Conservation (phyloP, 805 yeast genomes). For the Candida pseudoglaebosa region DNA sequence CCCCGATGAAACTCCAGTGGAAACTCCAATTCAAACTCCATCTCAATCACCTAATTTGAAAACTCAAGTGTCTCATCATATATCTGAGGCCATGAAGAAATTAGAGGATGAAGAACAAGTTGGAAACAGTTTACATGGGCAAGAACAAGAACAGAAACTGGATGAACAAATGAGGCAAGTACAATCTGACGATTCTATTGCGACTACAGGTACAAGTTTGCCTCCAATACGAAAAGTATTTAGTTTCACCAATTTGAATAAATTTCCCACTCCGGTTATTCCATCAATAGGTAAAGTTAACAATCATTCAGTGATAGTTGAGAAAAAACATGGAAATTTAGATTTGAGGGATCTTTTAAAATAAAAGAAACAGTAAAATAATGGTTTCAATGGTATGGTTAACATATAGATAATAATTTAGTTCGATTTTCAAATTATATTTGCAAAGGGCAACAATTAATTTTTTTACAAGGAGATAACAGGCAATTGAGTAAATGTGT, state of each 20-base stretch:
- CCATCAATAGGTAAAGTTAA: neutral
- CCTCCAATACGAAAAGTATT: conserved; percentile 41
- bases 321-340: conserved; percentile 1
- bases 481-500: no score
- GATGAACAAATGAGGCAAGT: conserved; percentile 8
- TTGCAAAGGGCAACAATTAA: no score
- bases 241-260: conserved; percentile 20
- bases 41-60: conserved; percentile 21
- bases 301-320: neutral
- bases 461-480: no score
- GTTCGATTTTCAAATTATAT: no score
- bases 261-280: conserved; percentile 9
- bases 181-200: conserved; percentile 22
- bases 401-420: no score
- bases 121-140: no score
- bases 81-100: conserved; percentile 12
- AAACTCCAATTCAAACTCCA: conserved; percentile 44
- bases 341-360: neutral
- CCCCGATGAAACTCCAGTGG: conserved; percentile 46
- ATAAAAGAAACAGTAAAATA: neutral
- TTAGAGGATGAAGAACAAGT: conserved; percentile 13
- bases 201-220: conserved; percentile 36
- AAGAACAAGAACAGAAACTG: neutral
- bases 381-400: no score
- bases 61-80: conserved; percentile 37